Conservation (phyloP, 352 stramenopile species). For the Globisporangium acanthophoron region DNA sequence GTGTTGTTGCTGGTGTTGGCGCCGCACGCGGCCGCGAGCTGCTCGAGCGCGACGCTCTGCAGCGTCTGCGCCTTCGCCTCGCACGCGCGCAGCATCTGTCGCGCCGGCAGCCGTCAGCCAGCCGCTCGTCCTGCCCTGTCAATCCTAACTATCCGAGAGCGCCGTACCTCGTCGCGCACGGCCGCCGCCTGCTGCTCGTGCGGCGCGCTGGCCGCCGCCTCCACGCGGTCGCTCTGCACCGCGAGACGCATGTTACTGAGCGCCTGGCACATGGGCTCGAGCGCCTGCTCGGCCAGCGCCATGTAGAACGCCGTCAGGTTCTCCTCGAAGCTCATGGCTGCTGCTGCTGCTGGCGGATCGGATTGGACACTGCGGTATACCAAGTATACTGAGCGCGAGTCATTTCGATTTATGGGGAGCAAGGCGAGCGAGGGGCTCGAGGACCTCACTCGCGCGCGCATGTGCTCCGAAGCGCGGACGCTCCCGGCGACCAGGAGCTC, state of each 20-base stretch:
- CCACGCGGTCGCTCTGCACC: constrained; percentile 21
- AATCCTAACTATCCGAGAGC: background rate
- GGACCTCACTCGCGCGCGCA: background rate
- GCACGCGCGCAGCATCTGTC: constrained; percentile 65
- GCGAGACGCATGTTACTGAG: constrained; percentile 50
- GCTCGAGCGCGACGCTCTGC: constrained; percentile 30
- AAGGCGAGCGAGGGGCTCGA: background rate
- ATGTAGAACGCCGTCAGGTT: constrained; percentile 80
- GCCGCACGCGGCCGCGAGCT: constrained; percentile 37
- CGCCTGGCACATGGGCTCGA: constrained; percentile 60
- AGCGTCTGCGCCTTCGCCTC: constrained; percentile 57
- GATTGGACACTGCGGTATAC: background rate
- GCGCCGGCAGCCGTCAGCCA: background rate
- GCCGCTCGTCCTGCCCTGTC: background rate
- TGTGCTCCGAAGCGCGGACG: no score
- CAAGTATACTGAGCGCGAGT: background rate
- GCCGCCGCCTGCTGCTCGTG: constrained; percentile 16
- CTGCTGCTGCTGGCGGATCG: background rate
- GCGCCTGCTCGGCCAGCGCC: constrained; percentile 65
- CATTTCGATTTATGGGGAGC: background rate
- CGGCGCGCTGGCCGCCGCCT: constrained; percentile 7
- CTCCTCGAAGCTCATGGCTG: constrained; percentile 67
- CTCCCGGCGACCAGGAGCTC: no score
- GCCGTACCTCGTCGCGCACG: constrained; percentile 55
- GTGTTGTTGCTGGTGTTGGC: background rate